Evolutionary conservation across 805 yeast genomes (phyloP).

Genomic region (Torulaspora microellipsoides): DNA sequence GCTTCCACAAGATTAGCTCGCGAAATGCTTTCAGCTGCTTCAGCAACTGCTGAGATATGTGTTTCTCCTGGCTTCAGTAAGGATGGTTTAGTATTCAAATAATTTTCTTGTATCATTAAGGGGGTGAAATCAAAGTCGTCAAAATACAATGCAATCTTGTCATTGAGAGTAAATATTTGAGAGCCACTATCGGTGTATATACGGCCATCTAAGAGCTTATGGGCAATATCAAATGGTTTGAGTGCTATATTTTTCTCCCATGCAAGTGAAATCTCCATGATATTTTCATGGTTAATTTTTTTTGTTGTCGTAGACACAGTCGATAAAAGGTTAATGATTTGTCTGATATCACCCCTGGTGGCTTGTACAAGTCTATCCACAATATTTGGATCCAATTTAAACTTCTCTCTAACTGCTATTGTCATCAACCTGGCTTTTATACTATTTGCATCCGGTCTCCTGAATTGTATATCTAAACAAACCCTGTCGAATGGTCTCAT

Average conservation of each 20-base stretch:
- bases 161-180: constrained; percentile 58
- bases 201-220: constrained; percentile 56
- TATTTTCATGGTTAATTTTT: constrained; percentile 50
- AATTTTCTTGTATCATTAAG: constrained; percentile 93
- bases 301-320: constrained; percentile 75
- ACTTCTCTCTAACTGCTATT: constrained; percentile 78
- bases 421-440: constrained; percentile 83
- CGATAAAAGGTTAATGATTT: constrained; percentile 83
- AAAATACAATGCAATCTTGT: constrained; percentile 83
- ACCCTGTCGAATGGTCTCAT: constrained; percentile 93
- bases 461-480: constrained; percentile 73
- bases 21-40: constrained; percentile 86
- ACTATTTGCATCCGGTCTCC: constrained; percentile 82
- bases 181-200: constrained; percentile 45
- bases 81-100: constrained; percentile 60
- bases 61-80: constrained; percentile 40
- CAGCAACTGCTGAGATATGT: constrained; percentile 59
- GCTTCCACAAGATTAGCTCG: constrained; percentile 76
- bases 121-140: constrained; percentile 95
- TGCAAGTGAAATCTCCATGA: constrained; percentile 54
- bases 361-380: constrained; percentile 81
- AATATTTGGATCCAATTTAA: constrained; percentile 72
- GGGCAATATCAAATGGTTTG: constrained; percentile 88
- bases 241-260: constrained; percentile 91
- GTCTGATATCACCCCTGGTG: constrained; percentile 89